Base-by-base conservation (phyloP, 441 rosid species). In the Eruca vesicaria region DNA sequence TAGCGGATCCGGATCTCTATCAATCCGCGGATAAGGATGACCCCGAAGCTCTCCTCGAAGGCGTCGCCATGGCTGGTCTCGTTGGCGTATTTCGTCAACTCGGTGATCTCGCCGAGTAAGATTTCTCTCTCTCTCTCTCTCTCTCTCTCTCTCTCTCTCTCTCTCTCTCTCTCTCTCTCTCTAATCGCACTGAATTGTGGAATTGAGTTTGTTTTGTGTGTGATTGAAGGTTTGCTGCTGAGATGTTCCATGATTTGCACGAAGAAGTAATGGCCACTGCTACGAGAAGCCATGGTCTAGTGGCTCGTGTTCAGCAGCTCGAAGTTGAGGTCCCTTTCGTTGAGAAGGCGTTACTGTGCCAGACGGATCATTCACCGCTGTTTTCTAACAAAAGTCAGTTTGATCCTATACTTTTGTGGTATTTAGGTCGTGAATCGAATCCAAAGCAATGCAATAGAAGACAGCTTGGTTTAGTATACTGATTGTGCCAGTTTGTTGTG, bases 21-120 rank as follows among this genome's bases (percentile, higher is more conserved):
- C 85, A 80, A 80, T 83, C 86, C 12, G 93, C 96, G 14, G 93
- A 89, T 69, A 94, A 80, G 50, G 97, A 92, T 86, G 99, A 96
- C 85, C 97, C 99, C 4, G 98, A 96, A 68, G 96, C 97, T 72
- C 85, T 96, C 7, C 87, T 96, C 18, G 99, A 96, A 84, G 96
- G 92, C 12, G 97, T 96, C 71, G 92, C 99, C 72, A 96, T 96
- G 98, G 91, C 98, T 74, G 99, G 93, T 33, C 98, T 96, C 28
- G 95, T 96, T 66, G 98, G 98, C 57, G 76, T 94, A 55, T 75
- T 96, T 74, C 98, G 99, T 83, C 99, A 96, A 86, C 99, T 96
- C 64, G 99, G 99, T 35, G 99, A 96, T 90, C 97, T 96, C n/a
- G 98, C 99, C 33, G 97, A 96, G 99, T 96, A 55, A 76, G 98